Base-by-base conservation (phyloP, 345 rosid species). In the Aquilaria sinensis region DNA sequence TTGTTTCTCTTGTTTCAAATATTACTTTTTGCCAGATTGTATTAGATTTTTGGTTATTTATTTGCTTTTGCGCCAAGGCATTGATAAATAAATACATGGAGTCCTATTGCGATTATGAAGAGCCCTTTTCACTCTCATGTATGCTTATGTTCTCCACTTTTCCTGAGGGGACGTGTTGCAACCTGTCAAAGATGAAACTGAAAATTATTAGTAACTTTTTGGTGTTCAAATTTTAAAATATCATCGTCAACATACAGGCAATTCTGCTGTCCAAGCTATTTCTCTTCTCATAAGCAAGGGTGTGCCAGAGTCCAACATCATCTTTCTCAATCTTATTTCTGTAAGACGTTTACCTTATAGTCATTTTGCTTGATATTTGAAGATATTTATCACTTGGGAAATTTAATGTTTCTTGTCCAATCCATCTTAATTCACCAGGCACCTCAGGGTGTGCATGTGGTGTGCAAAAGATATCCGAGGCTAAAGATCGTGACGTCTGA, bases 391-490 rank as follows among this genome's bases (percentile, higher is more conserved):
- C 7, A 37, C 9, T 57, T 12, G 51, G 23, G 23, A 45, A 11
- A 61, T 45, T 68, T 63, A 31, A 50, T 58, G 51, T 59, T 37
- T 31, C 37, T 31, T 43, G 5, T 57, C 29, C 29, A 23, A 52
- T 12, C 47, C 16, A n/a, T 46, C 48, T 60, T 51, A 56, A 57
- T 70, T 67, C 58, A 59, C 53, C 84, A 94, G 97, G 97, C 97
- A 75, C 99, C 99, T 71, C 97, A 90, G 68, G 96, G 99, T 72
- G 96, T 90, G 56, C 97, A 94, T 70, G 85, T 90, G 77, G 99
- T 94, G 61, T 88, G 99, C 88, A 83, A 82, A 80, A 81, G 74
- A 56, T 88, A 84, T 79, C 99, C 97, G 53, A 85, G 95, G 70
- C 58, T 94, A 60, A 90, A 94, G 92, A 90, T 90, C 43, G 97